Conservation (phyloP, 768 basidiomycete species). For the Erythrobasidium yunnanense region DNA sequence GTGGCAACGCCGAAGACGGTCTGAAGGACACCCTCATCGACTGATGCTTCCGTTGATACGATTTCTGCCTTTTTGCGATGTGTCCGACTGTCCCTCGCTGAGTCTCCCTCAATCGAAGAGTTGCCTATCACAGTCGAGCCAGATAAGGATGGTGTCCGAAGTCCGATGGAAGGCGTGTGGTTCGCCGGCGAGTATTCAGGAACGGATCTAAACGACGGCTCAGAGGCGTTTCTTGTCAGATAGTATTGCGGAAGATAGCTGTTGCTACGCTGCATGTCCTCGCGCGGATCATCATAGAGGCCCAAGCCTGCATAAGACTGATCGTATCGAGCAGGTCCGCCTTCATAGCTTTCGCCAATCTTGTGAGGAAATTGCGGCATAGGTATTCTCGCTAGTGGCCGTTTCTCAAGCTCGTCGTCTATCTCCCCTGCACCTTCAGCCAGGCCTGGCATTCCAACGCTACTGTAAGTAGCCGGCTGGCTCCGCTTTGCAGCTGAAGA, state of each 20-base stretch:
- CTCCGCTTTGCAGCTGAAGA: background rate
- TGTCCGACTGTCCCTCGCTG: background rate
- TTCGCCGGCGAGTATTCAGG: conserved; percentile 7
- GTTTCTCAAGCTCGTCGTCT: too few species aligned
- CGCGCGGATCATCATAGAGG: background rate
- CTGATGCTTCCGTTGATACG: background rate
- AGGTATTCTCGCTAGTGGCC: too few species aligned
- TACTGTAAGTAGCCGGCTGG: background rate
- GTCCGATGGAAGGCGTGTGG: background rate
- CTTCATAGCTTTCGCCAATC: background rate
- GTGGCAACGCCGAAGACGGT: background rate
- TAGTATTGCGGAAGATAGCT: background rate
- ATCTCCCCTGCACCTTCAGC: too few species aligned
- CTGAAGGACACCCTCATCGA: background rate
- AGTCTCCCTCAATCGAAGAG: background rate
- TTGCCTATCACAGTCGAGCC: background rate
- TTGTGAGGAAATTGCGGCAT: background rate
- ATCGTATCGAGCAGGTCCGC: background rate
- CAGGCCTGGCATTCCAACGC: too few species aligned
- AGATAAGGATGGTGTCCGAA: background rate
- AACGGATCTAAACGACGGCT: conserved; percentile 11
- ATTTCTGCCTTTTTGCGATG: background rate
- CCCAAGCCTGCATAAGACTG: background rate
- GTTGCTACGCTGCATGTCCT: background rate
- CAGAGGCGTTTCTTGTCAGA: background rate